Evolutionary conservation across 2,329 filamentous ascomycete species (phyloP), one percentile per base, ranked within the genome.

Genomic region (Beauveria scarabaeidicola): DNA sequence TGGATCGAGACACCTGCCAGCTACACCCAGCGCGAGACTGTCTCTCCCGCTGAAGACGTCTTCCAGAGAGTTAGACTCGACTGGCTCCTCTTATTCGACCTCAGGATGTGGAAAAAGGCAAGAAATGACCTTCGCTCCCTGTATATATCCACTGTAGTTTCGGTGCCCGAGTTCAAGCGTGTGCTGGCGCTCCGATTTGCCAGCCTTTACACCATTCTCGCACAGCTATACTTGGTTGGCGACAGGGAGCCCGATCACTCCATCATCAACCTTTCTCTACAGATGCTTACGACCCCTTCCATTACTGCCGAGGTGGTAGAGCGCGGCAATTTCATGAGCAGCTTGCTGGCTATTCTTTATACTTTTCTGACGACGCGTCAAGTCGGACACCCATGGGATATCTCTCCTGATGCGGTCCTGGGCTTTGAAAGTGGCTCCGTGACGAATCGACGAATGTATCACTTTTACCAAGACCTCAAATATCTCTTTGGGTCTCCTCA

Each of bases 221-320:
- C 94, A 5, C 93, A 99, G 70, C 78, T 99, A 3, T 99, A 97
- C 71, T 82, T 99, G 32, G 94, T 99, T 64, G 93, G 93, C 15
- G 94, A 99, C 69, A 83, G 94, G 64, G 94, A 99, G 71, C 94
- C 94, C 2, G 94, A 99, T 69, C 93, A 97, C 73, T 97, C 93
- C 11, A 97, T 99, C 69, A 96, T 99, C 78, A 97, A 97, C 69
- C 83, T 99, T 41, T 97, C 93, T 5, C 78, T 97, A 32, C 94
- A 99, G 70, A 95, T 99, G 84, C 78, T 99, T 63, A 99, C 94
- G 0, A 97, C 94, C 0, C 92, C 94, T 1, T 96, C 93, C 0
- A 97, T 99, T 65, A 97, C 93, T 0, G 89, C 91, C 48, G 95
- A 99, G 73, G 89, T 97, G 53, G 91, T 99, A 9, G 90, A 96